Evolutionary conservation across 129 eudicot species (phyloP).

Genomic region (Mikania micrantha): DNA sequence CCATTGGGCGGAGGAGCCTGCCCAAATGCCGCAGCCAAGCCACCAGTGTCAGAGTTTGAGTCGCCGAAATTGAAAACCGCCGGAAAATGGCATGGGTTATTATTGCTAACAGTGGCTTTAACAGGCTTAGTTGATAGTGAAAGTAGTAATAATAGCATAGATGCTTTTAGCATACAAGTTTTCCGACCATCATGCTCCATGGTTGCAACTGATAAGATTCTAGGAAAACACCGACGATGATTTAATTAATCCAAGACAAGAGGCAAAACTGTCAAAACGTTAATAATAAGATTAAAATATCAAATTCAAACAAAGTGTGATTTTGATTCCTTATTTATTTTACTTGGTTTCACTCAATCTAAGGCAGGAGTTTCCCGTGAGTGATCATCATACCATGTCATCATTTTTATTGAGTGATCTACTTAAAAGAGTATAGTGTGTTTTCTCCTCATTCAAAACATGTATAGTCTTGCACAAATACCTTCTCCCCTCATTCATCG

Average conservation of each 20-base stretch:
- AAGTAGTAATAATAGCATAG: neutral
- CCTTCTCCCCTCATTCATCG: too few relatives aligned
- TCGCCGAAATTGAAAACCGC: conserved; percentile 91
- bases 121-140: neutral
- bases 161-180: neutral
- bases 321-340: neutral
- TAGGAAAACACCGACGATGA: neutral
- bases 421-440: too few relatives aligned
- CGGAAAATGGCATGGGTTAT: conserved; percentile 46
- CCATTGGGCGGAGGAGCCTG: conserved; percentile 74
- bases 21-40: conserved; percentile 84
- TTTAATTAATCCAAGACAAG: neutral
- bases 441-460: too few relatives aligned
- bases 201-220: neutral
- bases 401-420: too few relatives aligned
- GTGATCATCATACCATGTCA: too few relatives aligned
- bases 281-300: too few relatives aligned
- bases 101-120: neutral
- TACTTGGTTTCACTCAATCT: too few relatives aligned
- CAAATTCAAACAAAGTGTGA: too few relatives aligned
- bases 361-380: too few relatives aligned
- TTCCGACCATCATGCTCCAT: conserved; percentile 17
- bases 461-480: too few relatives aligned
- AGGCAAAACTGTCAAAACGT: neutral
- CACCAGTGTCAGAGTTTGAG: conserved; percentile 96